Base-by-base conservation (phyloP, 1,284 basidiomycete species). In the Sporisorium exsertum region DNA sequence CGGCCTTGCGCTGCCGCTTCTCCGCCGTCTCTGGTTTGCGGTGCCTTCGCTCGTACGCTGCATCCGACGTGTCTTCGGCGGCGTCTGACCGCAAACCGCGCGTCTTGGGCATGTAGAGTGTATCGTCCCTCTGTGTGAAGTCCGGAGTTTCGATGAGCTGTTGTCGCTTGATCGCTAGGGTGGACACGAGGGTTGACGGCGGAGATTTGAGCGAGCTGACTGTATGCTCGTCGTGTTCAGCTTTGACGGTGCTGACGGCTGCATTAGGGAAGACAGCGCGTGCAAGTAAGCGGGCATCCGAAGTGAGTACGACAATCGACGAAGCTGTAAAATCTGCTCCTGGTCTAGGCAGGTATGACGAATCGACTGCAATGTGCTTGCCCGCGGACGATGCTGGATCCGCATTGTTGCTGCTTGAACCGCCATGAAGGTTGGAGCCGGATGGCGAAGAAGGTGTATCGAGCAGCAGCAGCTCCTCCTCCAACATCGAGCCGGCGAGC, bases 1-100 rank as follows among this genome's bases (percentile, higher is more conserved):
- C 94, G 61, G 93, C 89, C 45, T 93, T 87, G 3, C 93, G 90
- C 82, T 92, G 91, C 13, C 93, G 89, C 84, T 93, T 93, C 86
- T 96, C 94, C 64, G 93, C 91, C 18, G 89, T 89, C 84, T 95
- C 94, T 84, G 92, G 94, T 83, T 93, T 93, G 62, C 91, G 89
- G 86, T 96, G 94, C 43, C 93, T 89, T 65, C 90, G 90, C 84
- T 92, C 90, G 84, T 95, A 97, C n/a, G 90, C 90, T 18, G 90
- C 90, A 86, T 96, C 94, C 5, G 92, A 92, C 2, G 91, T 93
- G 85, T 94, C 93, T 69, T 89, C 88, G 9, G 65, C 68, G 5
- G 76, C 71, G 37, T 76, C 71, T 24, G 68, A 70, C 6, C 72
- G 60, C 4, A 78, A 57, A 15, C 75, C 72, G 43, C 80, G 71